Evolutionary conservation across 1,284 basidiomycete genomes (phyloP).

Genomic region (Austroboletus niveus): DNA sequence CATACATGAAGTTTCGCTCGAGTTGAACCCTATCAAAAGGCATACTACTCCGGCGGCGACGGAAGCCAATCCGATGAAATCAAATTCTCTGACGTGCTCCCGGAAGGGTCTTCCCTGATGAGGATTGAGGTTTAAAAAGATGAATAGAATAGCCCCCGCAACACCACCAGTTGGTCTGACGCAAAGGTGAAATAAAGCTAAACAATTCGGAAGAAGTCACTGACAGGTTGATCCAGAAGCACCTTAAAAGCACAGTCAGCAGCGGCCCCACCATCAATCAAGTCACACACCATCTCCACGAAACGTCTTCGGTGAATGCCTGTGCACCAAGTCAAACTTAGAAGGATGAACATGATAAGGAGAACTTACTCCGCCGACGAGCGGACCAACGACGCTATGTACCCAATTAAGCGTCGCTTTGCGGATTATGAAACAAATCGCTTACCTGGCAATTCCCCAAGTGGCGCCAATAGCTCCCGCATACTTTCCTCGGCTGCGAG

Average conservation of each 20-base stretch:
- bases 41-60: slow-evolving; percentile 47
- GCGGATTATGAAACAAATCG: neutral
- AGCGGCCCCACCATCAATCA: neutral
- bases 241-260: slow-evolving; percentile 21
- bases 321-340: no score
- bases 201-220: slow-evolving; percentile 4
- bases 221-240: slow-evolving; percentile 39
- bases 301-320: no score
- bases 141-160: slow-evolving; percentile 36
- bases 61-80: slow-evolving; percentile 46
- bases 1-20: slow-evolving; percentile 28
- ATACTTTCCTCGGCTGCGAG: slow-evolving; percentile 39
- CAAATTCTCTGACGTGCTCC: slow-evolving; percentile 40
- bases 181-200: neutral
- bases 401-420: neutral
- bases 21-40: slow-evolving; percentile 42
- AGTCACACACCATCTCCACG: slow-evolving; percentile 31
- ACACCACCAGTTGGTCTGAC: slow-evolving; percentile 42
- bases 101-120: slow-evolving; percentile 30
- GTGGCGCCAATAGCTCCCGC: slow-evolving; percentile 41
- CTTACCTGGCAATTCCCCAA: slow-evolving; percentile 46
- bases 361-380: slow-evolving; percentile 35
- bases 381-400: slow-evolving; percentile 42
- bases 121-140: slow-evolving; percentile 37
- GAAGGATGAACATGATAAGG: neutral